Conservation (phyloP, 2,329 filamentous ascomycete species). For the Nemania abortiva region DNA sequence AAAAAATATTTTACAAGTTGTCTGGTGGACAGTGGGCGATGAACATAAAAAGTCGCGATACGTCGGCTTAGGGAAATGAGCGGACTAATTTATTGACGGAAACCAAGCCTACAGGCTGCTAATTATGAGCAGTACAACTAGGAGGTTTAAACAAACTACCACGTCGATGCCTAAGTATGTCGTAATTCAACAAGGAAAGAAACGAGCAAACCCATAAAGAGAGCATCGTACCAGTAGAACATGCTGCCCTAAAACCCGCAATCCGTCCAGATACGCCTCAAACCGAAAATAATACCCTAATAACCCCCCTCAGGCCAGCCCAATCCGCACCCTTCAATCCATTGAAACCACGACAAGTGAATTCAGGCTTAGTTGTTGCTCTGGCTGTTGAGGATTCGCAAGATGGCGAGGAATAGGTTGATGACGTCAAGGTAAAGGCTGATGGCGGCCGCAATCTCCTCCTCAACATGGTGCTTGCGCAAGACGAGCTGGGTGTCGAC, state of each 20-base stretch:
- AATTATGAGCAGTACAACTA: neutral
- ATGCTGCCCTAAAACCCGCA: constrained; percentile 3
- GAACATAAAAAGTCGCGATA: neutral
- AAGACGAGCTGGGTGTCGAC: constrained; percentile 97
- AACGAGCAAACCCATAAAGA: neutral
- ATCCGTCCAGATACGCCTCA: constrained; percentile 18
- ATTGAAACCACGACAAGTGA: neutral
- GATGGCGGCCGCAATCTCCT: constrained; percentile 96
- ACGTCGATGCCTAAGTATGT: neutral
- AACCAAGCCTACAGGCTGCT: constrained; percentile 11
- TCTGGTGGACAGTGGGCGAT: neutral
- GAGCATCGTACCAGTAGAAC: neutral
- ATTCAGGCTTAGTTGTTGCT: constrained; percentile 78
- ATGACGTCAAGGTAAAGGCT: constrained; percentile 96
- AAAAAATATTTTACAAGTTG: neutral
- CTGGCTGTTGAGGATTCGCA: constrained; percentile 96
- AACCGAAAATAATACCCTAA: neutral
- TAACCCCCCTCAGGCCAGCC: neutral
- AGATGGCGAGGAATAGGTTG: constrained; percentile 95
- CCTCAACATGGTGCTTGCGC: constrained; percentile 96
- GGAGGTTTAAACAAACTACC: constrained; percentile 5
- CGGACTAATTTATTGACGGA: constrained; percentile 12
- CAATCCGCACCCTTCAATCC: neutral
- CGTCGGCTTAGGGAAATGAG: neutral
- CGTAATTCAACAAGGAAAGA: neutral